Evolutionary conservation across 1,284 basidiomycete genomes (phyloP), one percentile per base, ranked within the genome.

Genomic region (Heterobasidion occidentale): DNA sequence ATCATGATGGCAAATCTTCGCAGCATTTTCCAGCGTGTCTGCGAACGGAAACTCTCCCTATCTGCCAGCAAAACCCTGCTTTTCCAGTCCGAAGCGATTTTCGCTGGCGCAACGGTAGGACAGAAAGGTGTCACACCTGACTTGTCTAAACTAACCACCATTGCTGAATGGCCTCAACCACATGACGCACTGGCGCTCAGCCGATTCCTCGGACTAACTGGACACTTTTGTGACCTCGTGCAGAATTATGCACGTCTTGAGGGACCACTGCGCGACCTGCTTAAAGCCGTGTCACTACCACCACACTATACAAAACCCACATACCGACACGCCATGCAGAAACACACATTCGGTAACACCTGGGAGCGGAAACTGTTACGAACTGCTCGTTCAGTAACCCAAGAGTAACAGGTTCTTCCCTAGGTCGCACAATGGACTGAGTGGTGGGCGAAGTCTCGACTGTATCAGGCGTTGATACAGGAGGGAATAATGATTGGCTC

Each of bases 141-240:
- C 56, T 60, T 57, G 5, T 46, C 63, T 0, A 74, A 74, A 46
- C 62, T 75, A 0, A 67, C 67, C 4, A 69, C 71, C 2, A 63
- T 75, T 1, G 64, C 71, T 2, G 59, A 70, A 9, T 75, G 72
- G 73, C 47, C 57, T 14, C 56, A 44, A 27, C 72, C 73, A 0
- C 42, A 48, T 17, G 60, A 68, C 17, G 66, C 65, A 8, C 56
- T 64, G 1, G 63, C 69, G 15, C 59, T 73, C 2, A 38, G 54
- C 5, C 63, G 63, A 0, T 68, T 67, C 62, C 27, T 66, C 14
- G 64, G 65, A 0, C 56, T 68, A 8, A 65, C 64, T 0, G 61
- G 64, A 1, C 62, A 64, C 35, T 70, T 68, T 53, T 53, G 68
- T 2, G 55, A 60, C 34, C 61, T 66, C 6, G 61, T 68, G 36